Evolutionary conservation across 169 alveolate genomes (phyloP).

Genomic region (Cryptosporidium sp.): DNA sequence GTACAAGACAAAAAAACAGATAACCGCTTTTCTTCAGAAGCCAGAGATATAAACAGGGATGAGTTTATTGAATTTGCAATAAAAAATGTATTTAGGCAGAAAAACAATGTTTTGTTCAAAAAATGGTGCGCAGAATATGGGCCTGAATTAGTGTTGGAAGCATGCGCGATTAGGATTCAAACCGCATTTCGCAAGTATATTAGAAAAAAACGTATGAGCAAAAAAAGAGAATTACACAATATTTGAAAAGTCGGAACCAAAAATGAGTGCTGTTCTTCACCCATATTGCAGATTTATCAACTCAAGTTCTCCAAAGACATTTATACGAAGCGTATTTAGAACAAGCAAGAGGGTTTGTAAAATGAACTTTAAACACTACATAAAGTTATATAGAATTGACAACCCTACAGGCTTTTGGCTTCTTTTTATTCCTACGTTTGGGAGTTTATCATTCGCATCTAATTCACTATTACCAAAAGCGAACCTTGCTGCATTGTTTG

Average conservation of each 20-base stretch:
- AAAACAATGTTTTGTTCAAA: constrained; percentile 19
- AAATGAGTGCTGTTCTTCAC: not conserved
- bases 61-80: constrained; percentile 46
- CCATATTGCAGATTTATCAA: not conserved
- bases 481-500: not conserved
- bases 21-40: not conserved
- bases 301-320: not conserved
- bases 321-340: not conserved
- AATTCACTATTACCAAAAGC: not conserved
- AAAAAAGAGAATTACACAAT: not conserved
- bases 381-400: constrained; percentile 1
- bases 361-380: not conserved
- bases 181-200: constrained; percentile 46
- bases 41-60: not conserved
- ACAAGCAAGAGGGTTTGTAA: not conserved
- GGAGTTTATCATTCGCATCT: constrained; percentile 1
- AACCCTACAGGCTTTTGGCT: constrained; percentile 1
- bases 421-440: not conserved
- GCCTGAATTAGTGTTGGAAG: constrained; percentile 58
- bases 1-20: not conserved
- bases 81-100: constrained; percentile 33
- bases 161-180: constrained; percentile 71
- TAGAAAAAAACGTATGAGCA: not conserved
- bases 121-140: constrained; percentile 71
- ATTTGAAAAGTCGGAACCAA: not conserved